A percentile compares a stretch with the other conserved stretches of the same genome.
Evolutionary conservation across 2,329 filamentous ascomycete species (phyloP).

Genomic region (Trichoderma atrobrunneum): DNA sequence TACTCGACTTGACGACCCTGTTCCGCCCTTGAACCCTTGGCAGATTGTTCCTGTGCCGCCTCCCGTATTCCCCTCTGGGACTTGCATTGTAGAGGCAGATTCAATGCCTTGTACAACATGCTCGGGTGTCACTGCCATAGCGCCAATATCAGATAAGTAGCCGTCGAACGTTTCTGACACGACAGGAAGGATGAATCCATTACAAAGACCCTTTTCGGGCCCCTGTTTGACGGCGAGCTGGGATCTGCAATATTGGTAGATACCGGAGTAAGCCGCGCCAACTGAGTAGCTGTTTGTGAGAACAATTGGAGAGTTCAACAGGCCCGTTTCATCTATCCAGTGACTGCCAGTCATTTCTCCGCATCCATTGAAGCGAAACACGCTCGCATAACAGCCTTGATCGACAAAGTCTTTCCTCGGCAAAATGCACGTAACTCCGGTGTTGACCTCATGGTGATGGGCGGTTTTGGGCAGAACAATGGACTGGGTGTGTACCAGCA

Average conservation of each 20-base stretch:
- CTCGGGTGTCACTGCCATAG: slow-evolving; percentile 49
- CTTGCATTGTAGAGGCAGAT: slow-evolving; percentile 44
- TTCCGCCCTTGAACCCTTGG: slow-evolving; percentile 62
- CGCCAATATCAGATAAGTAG: slow-evolving; percentile 53
- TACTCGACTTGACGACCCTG: slow-evolving; percentile 54
- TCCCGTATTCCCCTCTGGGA: slow-evolving; percentile 57
- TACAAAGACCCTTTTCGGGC: slow-evolving; percentile 39
- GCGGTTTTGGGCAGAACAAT: slow-evolving; percentile 29
- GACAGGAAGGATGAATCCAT: slow-evolving; percentile 53
- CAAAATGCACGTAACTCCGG: slow-evolving; percentile 46
- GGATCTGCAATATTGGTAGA: slow-evolving; percentile 44
- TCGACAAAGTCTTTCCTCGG: slow-evolving; percentile 41
- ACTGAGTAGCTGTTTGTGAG: slow-evolving; percentile 56
- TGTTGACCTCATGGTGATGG: slow-evolving; percentile 34
- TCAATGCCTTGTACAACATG: slow-evolving; percentile 54
- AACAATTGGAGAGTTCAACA: slow-evolving; percentile 53
- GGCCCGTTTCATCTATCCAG: slow-evolving; percentile 56
- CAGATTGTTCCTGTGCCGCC: slow-evolving; percentile 63
- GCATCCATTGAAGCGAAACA: slow-evolving; percentile 58
- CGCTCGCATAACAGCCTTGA: slow-evolving; percentile 41
- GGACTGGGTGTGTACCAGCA: slow-evolving; percentile 42
- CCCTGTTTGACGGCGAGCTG: slow-evolving; percentile 42
- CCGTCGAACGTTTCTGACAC: slow-evolving; percentile 61
- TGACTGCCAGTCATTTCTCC: slow-evolving; percentile 58
- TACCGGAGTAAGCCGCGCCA: slow-evolving; percentile 45